Evolutionary conservation across 768 basidiomycete species (phyloP), one percentile per base, ranked within the genome.

Genomic region (Lactifluus echinatus): DNA sequence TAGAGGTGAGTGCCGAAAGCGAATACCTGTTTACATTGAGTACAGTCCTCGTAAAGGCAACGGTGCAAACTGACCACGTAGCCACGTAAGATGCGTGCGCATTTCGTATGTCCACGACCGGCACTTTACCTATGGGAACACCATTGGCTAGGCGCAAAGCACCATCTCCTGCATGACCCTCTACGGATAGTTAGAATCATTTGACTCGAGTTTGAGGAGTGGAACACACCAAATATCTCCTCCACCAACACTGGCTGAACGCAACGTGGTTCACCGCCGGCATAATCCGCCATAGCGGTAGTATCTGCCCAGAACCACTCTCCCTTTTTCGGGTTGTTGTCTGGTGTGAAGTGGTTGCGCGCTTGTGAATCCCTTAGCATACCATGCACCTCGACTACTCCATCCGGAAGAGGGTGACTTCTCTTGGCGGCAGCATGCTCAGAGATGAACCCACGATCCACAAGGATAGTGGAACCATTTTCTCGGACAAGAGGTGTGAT

Each of bases 301-400:
- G 93, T 77, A 67, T 98, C 92, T 19, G 81, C 81, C 89, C 93
- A 99, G 65, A 89, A 92, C 94, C 95, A 99, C 68, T 84, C 80
- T 11, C 87, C 85, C 50, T 81, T 77, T 45, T 79, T 78, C 0
- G 89, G 86, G 42, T 81, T 77, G 68, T 99, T 99, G 50, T 91
- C 85, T 17, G 94, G 94, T 2, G 92, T 94, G 69, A 95, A 99
- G 6, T 66, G 67, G 66, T 91, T 90, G 50, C 85, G 81, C 40
- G 73, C 71, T 65, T 86, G 84, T 28, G 85, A 83, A 2, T 82
- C 86, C 54, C 92, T 79, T 53, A 98, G 76, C 89, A 97, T 92
- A 51, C 93, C 94, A 29, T 89, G 71, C 2, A 97, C 70, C 61
- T 89, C 79, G 1, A 92, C 83, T 66, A 84, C 81, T 6, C 75